Evolutionary conservation across 805 yeast species (phyloP).

Genomic region (Wickerhamiella cacticola): DNA sequence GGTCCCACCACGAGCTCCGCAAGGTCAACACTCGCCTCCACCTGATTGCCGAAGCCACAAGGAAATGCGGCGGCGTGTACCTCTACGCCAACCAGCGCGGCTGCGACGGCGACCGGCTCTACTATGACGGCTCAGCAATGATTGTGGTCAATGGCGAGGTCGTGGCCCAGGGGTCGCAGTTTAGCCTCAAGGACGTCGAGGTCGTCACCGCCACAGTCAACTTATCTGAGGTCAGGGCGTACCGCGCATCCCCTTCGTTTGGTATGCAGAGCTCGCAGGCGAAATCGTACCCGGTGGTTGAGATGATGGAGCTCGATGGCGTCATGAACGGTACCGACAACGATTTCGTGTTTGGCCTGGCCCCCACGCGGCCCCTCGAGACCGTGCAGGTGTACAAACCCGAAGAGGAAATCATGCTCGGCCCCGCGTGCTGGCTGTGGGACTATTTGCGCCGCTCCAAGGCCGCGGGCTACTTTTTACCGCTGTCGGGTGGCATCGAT

Average conservation of each 20-base stretch:
- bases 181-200: slow-evolving; percentile 81
- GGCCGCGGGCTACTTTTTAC: slow-evolving; percentile 84
- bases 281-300: slow-evolving; percentile 6
- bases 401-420: slow-evolving; percentile 92
- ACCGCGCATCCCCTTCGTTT: slow-evolving; percentile 60
- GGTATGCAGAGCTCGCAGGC: slow-evolving; percentile 47
- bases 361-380: slow-evolving; percentile 40
- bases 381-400: slow-evolving; percentile 60
- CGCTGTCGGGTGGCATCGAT: slow-evolving; percentile 95
- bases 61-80: slow-evolving; percentile 93
- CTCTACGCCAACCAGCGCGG: slow-evolving; percentile 92
- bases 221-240: slow-evolving; percentile 77
- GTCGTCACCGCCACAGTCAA: slow-evolving; percentile 93
- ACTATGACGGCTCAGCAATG: slow-evolving; percentile 94
- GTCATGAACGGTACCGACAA: not conserved
- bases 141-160: slow-evolving; percentile 86
- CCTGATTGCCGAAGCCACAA: slow-evolving; percentile 81
- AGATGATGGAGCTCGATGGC: slow-evolving; percentile 1
- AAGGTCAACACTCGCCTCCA: slow-evolving; percentile 76
- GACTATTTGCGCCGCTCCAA: slow-evolving; percentile 86
- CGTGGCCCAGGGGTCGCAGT: slow-evolving; percentile 88
- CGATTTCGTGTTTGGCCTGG: slow-evolving; percentile 32
- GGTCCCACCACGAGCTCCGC: slow-evolving; percentile 94
- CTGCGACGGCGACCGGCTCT: slow-evolving; percentile 94
- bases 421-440: slow-evolving; percentile 99